These are phyloP conservation scores for Ceratocystis diversiconidia DNA, from an alignment of 2,329 filamentous ascomycete species.

Conservation along the genomic window DNA sequence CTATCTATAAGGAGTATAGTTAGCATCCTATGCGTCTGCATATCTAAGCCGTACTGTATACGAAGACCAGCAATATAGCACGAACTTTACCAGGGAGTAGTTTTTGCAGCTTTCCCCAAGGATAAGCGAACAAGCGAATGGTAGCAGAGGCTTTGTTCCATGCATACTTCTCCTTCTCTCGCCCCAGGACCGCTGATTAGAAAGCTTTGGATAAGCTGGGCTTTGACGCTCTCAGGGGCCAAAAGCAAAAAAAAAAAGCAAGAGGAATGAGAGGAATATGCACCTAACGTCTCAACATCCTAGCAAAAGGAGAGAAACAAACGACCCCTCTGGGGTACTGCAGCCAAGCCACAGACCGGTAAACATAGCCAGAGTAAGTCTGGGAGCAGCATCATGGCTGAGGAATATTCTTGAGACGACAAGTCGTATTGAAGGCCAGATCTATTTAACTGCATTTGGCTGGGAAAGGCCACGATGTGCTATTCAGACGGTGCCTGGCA, in stretches of 20 bases:
- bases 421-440: neutral
- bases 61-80: neutral
- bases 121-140: neutral
- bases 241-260: neutral
- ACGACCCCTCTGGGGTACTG: neutral
- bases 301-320: neutral
- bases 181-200: neutral
- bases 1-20: no score
- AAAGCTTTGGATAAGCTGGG: slow-evolving; percentile 2
- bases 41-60: neutral
- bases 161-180: slow-evolving; percentile 1
- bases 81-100: neutral
- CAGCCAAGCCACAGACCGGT: neutral
- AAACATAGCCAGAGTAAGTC: neutral
- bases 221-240: slow-evolving; percentile 2
- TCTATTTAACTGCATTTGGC: neutral
- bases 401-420: neutral
- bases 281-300: slow-evolving; percentile 2
- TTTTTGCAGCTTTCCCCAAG: neutral
- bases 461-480: neutral
- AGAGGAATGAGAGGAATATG: neutral
- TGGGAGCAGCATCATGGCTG: neutral
- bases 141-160: neutral
- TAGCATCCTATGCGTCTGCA: neutral
- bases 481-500: neutral